These are phyloP conservation scores for Phytophthora fragariaefolia DNA, from an alignment of 352 stramenopile species.

Conservation along the genomic window DNA sequence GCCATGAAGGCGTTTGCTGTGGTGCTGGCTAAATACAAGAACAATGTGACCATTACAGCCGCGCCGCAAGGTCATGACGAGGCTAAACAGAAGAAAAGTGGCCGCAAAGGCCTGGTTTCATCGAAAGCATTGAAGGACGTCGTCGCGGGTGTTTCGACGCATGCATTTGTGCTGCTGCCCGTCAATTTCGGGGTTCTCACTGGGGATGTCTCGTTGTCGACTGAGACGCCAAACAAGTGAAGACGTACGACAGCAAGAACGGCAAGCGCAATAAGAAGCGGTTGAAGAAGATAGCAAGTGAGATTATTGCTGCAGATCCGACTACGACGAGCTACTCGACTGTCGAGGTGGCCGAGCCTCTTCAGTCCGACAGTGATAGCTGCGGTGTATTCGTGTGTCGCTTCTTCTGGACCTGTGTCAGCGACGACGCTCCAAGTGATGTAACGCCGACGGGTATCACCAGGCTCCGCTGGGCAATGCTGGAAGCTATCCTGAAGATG, in stretches of 20 bases:
- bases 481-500: slow-evolving; percentile 1
- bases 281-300: neutral
- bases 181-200: slow-evolving; percentile 13
- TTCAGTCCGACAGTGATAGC: slow-evolving; percentile 11
- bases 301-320: neutral
- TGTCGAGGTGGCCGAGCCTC: slow-evolving; percentile 1
- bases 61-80: neutral
- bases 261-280: slow-evolving; percentile 5
- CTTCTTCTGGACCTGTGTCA: slow-evolving; percentile 8
- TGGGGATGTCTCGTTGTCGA: slow-evolving; percentile 12
- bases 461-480: slow-evolving; percentile 4
- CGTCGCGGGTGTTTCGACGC: neutral
- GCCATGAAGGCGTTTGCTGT: slow-evolving; percentile 6
- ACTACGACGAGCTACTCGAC: neutral
- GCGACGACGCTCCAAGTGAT: neutral
- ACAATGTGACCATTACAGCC: neutral
- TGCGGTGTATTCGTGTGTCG: slow-evolving; percentile 18
- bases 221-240: neutral
- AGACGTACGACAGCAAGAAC: slow-evolving; percentile 15
- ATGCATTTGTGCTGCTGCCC: slow-evolving; percentile 5
- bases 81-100: neutral
- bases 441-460: neutral
- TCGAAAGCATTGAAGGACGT: neutral
- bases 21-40: neutral
- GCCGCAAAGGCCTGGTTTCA: neutral